Base-by-base conservation (phyloP, 768 basidiomycete genomes). In the Crucibulum laeve region DNA sequence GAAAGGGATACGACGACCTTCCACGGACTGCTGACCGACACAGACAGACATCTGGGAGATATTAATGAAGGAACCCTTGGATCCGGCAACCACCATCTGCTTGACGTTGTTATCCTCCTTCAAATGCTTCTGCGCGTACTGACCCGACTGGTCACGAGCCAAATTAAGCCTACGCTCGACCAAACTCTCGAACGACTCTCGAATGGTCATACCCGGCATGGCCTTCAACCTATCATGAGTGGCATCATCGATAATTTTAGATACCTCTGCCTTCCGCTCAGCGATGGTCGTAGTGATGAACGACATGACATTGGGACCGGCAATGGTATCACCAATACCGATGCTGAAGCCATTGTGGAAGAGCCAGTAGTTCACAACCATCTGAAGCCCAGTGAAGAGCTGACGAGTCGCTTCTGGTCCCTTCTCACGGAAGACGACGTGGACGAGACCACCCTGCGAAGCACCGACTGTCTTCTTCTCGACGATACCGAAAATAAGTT, bases 61-160 rank as follows among this genome's bases (percentile, higher is more conserved):
- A 66, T 99, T 99, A 77, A 98, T 99, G 74, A 92, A 94, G 0
- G 93, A 93, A 65, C 94, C 93, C 67, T 99, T 98, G 10, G 96
- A 96, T 19, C 96, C 96, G 7, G 96, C 94, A 4, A 95, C 91
- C 58, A 98, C 95, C 96, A 99, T 99, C 78, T 98, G 96, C 76
- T 98, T 99, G 71, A 98, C 94, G 55, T 98, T 97, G 75, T 99
- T 98, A 68, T 96, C 94, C 62, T 91, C 91, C 76, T 98, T 98
- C 77, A 98, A 73, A 59, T 86, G 86, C 69, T 92, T 87, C 69
- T 98, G 92, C n/a, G 94, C 95, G 35, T 85, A 89, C 60, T 92
- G 91, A 72, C 96, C 96, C 22, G 92, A 92, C 37, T 80, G 79
- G 59, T 98, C 96, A 75, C 94, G 92, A 52, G 95, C 96, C 63